phyloP scores from a whole-genome alignment of 768 basidiomycete genomes.

The Lentinula sp. region DNA sequence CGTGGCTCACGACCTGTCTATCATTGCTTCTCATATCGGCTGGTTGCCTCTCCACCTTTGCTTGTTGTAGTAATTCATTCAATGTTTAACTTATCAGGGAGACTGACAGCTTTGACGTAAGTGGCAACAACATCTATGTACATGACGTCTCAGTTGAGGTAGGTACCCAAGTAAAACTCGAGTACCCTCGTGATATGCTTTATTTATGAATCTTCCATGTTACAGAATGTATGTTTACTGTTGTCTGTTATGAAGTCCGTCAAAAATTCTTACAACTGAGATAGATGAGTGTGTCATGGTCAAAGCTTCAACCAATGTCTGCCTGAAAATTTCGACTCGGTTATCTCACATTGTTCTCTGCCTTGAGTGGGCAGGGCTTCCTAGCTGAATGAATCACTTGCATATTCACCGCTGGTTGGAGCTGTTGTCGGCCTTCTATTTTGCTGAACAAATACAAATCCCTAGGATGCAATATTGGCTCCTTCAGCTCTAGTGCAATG shows the following conservation, averaged over 20 bases:
- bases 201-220: not conserved
- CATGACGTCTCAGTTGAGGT: conserved; percentile 26
- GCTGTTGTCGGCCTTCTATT: not conserved
- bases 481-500: conserved; percentile 15
- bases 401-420: conserved; percentile 10
- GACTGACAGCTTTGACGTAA: conserved; percentile 20
- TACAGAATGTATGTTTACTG: not conserved
- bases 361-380: conserved; percentile 5
- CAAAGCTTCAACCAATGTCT: conserved; percentile 20
- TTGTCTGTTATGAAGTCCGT: not conserved
- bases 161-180: no score
- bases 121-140: conserved; percentile 21
- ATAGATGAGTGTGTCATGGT: conserved; percentile 26
- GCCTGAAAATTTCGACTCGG: no score
- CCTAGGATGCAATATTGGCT: conserved; percentile 19
- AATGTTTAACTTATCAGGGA: not conserved
- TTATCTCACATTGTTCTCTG: no score
- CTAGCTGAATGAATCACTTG: conserved; percentile 12
- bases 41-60: not conserved
- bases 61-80: not conserved
- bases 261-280: not conserved
- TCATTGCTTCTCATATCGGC: conserved; percentile 17
- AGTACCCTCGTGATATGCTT: not conserved
- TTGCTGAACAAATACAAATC: not conserved
- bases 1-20: conserved; percentile 16